These are phyloP conservation scores for Melampsora abietis-canadensis DNA, from an alignment of 1,284 basidiomycete species.

Conservation along the genomic window DNA sequence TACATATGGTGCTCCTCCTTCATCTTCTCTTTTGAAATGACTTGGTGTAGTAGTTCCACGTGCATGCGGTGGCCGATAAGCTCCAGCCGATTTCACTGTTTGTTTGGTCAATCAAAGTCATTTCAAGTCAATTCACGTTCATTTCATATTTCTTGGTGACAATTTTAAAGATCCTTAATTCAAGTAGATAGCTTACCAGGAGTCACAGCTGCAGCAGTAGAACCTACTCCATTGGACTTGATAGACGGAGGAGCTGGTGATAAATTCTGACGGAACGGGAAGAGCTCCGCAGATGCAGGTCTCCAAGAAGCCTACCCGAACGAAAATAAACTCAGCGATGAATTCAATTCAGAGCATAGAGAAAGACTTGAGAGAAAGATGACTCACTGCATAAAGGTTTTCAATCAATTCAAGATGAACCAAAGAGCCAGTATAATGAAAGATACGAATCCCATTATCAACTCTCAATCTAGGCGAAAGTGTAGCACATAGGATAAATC, in stretches of 20 bases:
- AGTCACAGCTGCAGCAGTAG: background rate
- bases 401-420: conserved; percentile 73
- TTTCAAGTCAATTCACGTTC: conserved; percentile 22
- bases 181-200: conserved; percentile 5
- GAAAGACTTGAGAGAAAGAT: background rate
- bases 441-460: conserved; percentile 93
- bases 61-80: conserved; percentile 88
- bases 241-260: conserved; percentile 19
- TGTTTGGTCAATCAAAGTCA: conserved; percentile 56
- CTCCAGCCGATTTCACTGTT: conserved; percentile 66
- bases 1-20: conserved; percentile 60
- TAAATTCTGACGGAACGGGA: conserved; percentile 28
- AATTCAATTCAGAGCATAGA: background rate
- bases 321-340: background rate
- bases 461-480: conserved; percentile 89
- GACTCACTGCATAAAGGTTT: conserved; percentile 73
- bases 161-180: background rate
- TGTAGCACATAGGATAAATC: conserved; percentile 87
- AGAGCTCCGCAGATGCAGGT: conserved; percentile 8
- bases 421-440: conserved; percentile 84
- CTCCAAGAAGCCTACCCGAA: conserved; percentile 32
- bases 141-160: too few species aligned
- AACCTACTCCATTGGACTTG: background rate
- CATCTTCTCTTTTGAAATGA: conserved; percentile 83
- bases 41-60: conserved; percentile 77